phyloP scores from a whole-genome alignment of 768 basidiomycete genomes.

The Xerocomellus chrysenteron region DNA sequence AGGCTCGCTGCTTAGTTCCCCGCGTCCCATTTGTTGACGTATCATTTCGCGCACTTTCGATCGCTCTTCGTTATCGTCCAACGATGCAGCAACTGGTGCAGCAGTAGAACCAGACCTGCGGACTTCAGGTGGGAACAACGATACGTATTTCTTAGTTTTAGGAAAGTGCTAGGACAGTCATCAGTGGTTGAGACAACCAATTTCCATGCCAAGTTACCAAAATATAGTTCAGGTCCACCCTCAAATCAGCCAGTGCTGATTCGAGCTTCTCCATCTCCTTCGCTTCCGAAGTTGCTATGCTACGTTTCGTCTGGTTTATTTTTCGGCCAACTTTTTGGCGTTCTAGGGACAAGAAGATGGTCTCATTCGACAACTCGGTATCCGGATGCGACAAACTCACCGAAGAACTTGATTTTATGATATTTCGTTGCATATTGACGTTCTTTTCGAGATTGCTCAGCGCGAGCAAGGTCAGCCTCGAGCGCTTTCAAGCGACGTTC shows the following conservation, averaged over 20 bases:
- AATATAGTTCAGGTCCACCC: constrained; percentile 92
- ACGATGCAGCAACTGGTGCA: constrained; percentile 5
- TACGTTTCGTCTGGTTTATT: constrained; percentile 66
- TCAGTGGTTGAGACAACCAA: background rate
- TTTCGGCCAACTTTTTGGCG: constrained; percentile 83
- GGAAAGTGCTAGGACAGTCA: constrained; percentile 66
- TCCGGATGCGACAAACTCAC: constrained; percentile 41
- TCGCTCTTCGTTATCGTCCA: constrained; percentile 46
- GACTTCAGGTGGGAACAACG: constrained; percentile 77
- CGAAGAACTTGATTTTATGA: constrained; percentile 93
- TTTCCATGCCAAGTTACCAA: constrained; percentile 46
- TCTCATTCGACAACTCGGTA: background rate
- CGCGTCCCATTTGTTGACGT: constrained; percentile 55
- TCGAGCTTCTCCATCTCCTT: constrained; percentile 43
- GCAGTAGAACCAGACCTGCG: constrained; percentile 19
- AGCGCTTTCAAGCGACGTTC: constrained; percentile 77
- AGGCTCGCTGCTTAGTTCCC: constrained; percentile 59
- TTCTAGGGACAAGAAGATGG: constrained; percentile 45
- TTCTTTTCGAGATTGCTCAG: constrained; percentile 65
- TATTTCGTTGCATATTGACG: constrained; percentile 74
- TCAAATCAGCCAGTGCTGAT: constrained; percentile 52
- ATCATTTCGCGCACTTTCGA: constrained; percentile 62
- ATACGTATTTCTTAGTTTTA: constrained; percentile 84
- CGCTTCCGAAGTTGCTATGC: constrained; percentile 38
- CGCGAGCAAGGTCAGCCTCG: constrained; percentile 67